Evolutionary conservation across 2,329 filamentous ascomycete genomes (phyloP), one percentile per base, ranked within the genome.

Genomic region (Parascedosporium putredinis): DNA sequence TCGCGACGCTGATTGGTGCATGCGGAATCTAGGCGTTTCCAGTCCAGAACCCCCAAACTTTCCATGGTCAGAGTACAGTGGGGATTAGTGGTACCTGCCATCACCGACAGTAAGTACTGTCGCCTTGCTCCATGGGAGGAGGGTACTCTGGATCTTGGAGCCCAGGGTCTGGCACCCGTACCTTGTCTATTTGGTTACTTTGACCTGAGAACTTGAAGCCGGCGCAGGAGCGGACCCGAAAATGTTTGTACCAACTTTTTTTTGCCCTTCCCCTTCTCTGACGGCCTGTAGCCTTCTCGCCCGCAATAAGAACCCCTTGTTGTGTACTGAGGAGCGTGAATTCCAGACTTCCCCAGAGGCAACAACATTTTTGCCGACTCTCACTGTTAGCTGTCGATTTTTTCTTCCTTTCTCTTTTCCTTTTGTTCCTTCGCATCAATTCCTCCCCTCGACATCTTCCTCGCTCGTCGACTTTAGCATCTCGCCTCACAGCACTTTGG

Each of bases 21-120:
- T 45, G 20, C n/a, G 42, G 27, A 25, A 25, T 45, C 23, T 25
- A 24, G 42, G 42, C 16, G 42, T n/a, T n/a, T n/a, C n/a, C n/a
- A 47, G n/a, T 16, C 25, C 45, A 47, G 45, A 47, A 23, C 43
- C 20, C 38, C 36, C 36, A 20, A 40, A 40, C 36, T 40, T 40
- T 40, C n/a, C n/a, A n/a, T n/a, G n/a, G n/a, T n/a, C 18, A 10
- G 9, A 20, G 36, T 18, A 40, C 16, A 22, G 36, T 40, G 36
- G 5, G 4, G 16, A 22, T 24, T 10, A 12, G 10, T 20, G 20
- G 20, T 42, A 31, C n/a, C n/a, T n/a, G n/a, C n/a, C n/a, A n/a
- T n/a, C n/a, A n/a, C n/a, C n/a, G n/a, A n/a, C n/a, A n/a, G n/a
- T n/a, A n/a, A n/a, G n/a, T n/a, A n/a, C n/a, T n/a, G n/a, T n/a